Percentiles rank a stretch among this genome's conserved stretches.
These are phyloP conservation scores for Cordyceps cicadae DNA, from an alignment of 2,329 filamentous ascomycete genomes.

Conservation along the genomic window DNA sequence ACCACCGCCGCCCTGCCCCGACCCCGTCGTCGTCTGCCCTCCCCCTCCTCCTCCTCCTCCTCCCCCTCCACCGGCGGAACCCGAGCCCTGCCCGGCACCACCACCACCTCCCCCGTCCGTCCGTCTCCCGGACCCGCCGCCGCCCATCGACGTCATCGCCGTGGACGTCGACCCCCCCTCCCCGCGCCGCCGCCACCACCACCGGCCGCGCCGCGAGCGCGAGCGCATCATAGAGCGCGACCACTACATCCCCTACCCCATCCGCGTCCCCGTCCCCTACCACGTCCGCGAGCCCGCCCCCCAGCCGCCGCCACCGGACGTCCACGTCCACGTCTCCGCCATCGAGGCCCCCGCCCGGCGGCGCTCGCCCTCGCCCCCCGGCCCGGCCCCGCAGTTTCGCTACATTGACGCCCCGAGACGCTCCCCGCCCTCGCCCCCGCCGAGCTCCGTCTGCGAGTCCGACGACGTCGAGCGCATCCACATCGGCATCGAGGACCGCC, in stretches of 20 bases:
- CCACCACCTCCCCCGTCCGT: conserved; percentile 17
- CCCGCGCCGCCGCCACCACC: conserved; percentile 20
- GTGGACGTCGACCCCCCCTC: conserved; percentile 27
- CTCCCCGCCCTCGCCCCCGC: neutral
- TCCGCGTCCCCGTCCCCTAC: conserved; percentile 34
- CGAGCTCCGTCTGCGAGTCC: conserved; percentile 15
- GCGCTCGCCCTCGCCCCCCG: conserved; percentile 23
- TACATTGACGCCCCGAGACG: conserved; percentile 5
- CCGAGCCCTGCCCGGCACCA: conserved; percentile 16
- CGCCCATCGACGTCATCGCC: conserved; percentile 31
- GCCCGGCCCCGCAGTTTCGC: conserved; percentile 8
- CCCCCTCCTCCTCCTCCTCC: conserved; percentile 14
- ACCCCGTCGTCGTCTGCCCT: conserved; percentile 16
- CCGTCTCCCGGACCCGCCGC: conserved; percentile 20
- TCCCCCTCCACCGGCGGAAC: no score
- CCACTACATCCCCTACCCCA: conserved; percentile 34
- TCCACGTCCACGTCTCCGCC: conserved; percentile 13
- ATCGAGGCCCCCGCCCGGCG: neutral
- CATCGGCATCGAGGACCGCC: conserved; percentile 19
- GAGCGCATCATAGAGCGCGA: conserved; percentile 48
- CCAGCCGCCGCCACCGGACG: conserved; percentile 24
- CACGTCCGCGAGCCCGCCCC: conserved; percentile 28
- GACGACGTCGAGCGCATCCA: conserved; percentile 22
- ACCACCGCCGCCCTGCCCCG: conserved; percentile 19
- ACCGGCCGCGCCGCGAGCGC: conserved; percentile 27